Base-by-base conservation (phyloP, 164 flowering plant species). In the Hamamelis virginiana region DNA sequence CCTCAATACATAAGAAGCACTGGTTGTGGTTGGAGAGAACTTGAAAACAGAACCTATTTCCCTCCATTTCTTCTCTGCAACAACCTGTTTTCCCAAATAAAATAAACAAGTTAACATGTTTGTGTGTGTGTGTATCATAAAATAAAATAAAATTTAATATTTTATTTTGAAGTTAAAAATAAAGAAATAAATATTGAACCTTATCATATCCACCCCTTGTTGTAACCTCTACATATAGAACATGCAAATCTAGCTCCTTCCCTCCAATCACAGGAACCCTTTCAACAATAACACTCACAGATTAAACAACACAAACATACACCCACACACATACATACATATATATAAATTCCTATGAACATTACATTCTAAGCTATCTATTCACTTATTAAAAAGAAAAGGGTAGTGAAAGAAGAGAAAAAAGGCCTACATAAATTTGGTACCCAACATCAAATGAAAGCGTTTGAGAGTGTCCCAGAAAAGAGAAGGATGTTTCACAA, bases 201-300 rank as follows among this genome's bases (percentile, higher is more conserved):
- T 90, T 89, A 50, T 91, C 82, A 78, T 81, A 86, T 11, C 97
- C 98, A 67, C 97, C 97, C 68, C 92, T 90, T 50, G 61, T 84
- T 10, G 97, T 90, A 9, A 86, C 98, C 80, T 94, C 94, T 38
- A 80, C 84, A 67, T 91, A 94, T 5, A 91, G 76, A n/a, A 82
- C 75, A 72, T 91, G 92, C 91, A 91, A 85, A 77, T 94, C 85
- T 51, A 94, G 78, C 75, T 89, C 89, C 72, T 86, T 90, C 68
- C 94, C 92, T 76, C 92, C 96, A 70, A 90, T 87, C 74, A 90
- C 94, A 59, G 97, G 98, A 73, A 88, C 79, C 89, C 97, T 91
- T 77, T 0, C n/a, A 33, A 62, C 10, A 59, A 53, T 44, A 63
- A 62, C 22, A 38, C 27, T 9, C n/a, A 45, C 8, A 4, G 14